phyloP scores from a whole-genome alignment of 139 green algal species.

The Deuterostichococcus epilithicus region DNA sequence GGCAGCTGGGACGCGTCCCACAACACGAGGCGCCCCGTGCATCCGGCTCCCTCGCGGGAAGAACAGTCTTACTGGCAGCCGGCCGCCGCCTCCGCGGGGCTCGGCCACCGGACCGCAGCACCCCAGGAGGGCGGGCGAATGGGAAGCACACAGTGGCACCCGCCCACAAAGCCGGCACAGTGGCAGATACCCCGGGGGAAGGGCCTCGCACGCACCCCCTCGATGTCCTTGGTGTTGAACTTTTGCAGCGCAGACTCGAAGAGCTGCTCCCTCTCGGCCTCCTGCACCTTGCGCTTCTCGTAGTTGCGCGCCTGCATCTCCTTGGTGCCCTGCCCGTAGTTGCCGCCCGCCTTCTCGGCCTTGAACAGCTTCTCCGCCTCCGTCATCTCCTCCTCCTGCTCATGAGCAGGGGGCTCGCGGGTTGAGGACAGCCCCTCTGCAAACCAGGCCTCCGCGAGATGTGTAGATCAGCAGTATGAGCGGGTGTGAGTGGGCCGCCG shows the following conservation, averaged over 20 bases:
- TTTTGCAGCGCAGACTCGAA: constrained; percentile 85
- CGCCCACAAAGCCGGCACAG: too few species aligned
- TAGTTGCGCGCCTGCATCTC: constrained; percentile 93
- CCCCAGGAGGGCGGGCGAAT: too few species aligned
- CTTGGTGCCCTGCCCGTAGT: constrained; percentile 91
- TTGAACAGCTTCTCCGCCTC: constrained; percentile 62
- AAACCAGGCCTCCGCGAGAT: not conserved
- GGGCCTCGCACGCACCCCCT: constrained; percentile 40
- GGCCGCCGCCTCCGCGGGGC: too few species aligned
- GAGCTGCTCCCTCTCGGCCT: constrained; percentile 77
- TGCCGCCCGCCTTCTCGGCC: constrained; percentile 82
- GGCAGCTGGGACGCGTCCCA: too few species aligned
- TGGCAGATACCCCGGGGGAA: not conserved
- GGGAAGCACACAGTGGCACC: too few species aligned
- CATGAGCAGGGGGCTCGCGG: not conserved
- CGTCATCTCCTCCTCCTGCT: constrained; percentile 50
- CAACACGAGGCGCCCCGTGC: too few species aligned
- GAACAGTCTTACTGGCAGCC: too few species aligned
- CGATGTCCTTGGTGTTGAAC: constrained; percentile 74
- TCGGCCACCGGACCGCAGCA: too few species aligned
- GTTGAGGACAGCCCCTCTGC: too few species aligned
- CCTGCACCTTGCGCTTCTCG: constrained; percentile 71
- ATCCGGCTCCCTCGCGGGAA: too few species aligned
- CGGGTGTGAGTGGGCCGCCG: too few species aligned
- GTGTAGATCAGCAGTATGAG: not conserved